Conservation (phyloP, 2,329 filamentous ascomycete species). For the Colletotrichum endophyticum region DNA sequence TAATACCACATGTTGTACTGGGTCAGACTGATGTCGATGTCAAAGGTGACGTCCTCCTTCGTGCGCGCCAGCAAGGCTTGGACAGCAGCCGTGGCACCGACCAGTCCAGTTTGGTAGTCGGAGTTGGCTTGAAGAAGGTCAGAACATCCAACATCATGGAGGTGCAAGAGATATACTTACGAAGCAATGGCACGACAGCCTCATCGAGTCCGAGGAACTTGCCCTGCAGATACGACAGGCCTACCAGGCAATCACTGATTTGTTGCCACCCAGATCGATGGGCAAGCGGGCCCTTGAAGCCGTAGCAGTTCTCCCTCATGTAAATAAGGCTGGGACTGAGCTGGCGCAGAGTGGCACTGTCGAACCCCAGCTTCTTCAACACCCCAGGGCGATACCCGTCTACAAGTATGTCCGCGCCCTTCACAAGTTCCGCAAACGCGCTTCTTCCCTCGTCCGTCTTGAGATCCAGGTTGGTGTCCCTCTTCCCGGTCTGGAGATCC, state of each 20-base stretch:
- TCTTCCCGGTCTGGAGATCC: neutral
- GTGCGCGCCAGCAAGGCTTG: conserved; percentile 23
- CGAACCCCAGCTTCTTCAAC: neutral
- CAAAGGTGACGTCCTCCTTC: conserved; percentile 21
- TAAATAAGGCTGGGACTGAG: neutral
- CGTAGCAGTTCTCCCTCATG: neutral
- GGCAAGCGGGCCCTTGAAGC: neutral
- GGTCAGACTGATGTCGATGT: conserved; percentile 28
- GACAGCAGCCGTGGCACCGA: neutral
- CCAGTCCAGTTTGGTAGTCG: neutral
- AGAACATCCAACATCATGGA: accelerated
- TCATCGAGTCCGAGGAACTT: neutral
- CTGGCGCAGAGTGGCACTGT: neutral
- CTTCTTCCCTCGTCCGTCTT: neutral
- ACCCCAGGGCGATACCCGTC: neutral
- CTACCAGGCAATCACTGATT: neutral
- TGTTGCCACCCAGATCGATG: neutral
- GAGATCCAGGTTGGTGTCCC: neutral
- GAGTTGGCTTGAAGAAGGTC: neutral
- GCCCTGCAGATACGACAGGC: neutral
- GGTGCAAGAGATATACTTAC: neutral
- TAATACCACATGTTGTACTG: conserved; percentile 32
- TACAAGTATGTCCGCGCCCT: neutral
- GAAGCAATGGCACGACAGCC: neutral
- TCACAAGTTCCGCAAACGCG: neutral